Evolutionary conservation across 1,139 yeast species (phyloP).

Genomic region (Hanseniaspora gamundiae): DNA sequence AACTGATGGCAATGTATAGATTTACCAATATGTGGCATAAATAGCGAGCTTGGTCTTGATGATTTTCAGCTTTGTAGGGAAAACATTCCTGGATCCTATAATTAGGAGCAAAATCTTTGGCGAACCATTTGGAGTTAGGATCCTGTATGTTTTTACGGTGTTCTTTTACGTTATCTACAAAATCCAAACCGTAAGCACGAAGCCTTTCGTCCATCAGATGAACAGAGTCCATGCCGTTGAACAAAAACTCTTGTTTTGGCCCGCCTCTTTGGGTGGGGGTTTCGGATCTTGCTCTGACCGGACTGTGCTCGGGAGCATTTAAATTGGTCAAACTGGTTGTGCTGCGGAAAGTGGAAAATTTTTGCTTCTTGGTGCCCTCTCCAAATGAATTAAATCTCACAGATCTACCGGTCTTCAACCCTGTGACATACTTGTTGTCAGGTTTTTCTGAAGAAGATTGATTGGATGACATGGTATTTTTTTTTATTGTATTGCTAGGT

Average conservation of each 20-base stretch:
- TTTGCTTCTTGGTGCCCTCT: not conserved
- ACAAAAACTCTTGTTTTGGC: slow-evolving; percentile 3
- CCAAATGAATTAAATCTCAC: not conserved
- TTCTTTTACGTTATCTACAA: slow-evolving; percentile 37
- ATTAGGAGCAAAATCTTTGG: slow-evolving; percentile 40
- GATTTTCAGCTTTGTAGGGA: slow-evolving; percentile 68
- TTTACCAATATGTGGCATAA: slow-evolving; percentile 70
- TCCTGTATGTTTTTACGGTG: slow-evolving; percentile 33
- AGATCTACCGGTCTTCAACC: not conserved
- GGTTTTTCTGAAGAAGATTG: not conserved
- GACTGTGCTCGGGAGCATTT: not conserved
- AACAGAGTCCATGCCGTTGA: slow-evolving; percentile 16
- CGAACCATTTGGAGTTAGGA: slow-evolving; percentile 42
- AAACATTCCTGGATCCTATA: slow-evolving; percentile 48
- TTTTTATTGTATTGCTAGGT: not conserved
- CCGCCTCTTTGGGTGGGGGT: not conserved
- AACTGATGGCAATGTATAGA: slow-evolving; percentile 64
- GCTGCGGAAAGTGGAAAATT: not conserved
- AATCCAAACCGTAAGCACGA: slow-evolving; percentile 43
- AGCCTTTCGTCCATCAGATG: slow-evolving; percentile 27
- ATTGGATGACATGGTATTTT: not conserved
- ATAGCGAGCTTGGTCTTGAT: slow-evolving; percentile 60
- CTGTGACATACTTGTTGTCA: not conserved
- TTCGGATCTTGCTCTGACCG: not conserved
- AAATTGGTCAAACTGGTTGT: not conserved